These are phyloP conservation scores for Leptomonas seymouri DNA, from an alignment of 208 protist species.

Conservation along the genomic window DNA sequence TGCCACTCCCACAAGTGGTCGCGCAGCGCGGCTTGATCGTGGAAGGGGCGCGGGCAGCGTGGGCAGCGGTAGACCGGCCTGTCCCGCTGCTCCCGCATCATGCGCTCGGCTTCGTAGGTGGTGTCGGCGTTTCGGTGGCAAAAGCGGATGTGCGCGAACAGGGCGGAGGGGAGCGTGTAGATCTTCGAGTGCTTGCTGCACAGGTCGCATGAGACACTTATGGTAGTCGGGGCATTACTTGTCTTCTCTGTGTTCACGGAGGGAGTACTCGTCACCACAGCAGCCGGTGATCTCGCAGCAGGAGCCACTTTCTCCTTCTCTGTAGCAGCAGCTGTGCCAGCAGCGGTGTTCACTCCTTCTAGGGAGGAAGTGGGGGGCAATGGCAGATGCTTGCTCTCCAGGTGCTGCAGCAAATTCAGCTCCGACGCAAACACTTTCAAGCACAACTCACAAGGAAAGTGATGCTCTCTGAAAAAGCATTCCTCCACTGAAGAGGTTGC, in stretches of 20 bases:
- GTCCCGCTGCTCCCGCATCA: conserved; percentile 47
- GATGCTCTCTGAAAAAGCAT: conserved; percentile 33
- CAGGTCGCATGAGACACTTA: conserved; percentile 67
- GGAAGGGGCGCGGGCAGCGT: conserved; percentile 53
- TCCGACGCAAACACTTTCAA: conserved; percentile 52
- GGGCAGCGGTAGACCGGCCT: conserved; percentile 40
- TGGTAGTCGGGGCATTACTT: conserved; percentile 7
- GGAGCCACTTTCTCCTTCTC: not conserved
- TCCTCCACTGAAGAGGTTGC: not conserved
- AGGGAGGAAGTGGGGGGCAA: not conserved
- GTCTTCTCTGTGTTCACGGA: not conserved
- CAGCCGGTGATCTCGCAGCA: too few relatives aligned
- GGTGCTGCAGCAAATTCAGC: conserved; percentile 75
- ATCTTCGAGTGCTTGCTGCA: conserved; percentile 47
- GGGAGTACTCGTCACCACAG: not conserved
- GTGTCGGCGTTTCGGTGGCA: conserved; percentile 81
- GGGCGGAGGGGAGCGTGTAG: conserved; percentile 76
- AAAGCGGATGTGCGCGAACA: conserved; percentile 88
- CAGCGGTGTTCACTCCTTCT: not conserved
- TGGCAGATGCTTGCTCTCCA: conserved; percentile 55
- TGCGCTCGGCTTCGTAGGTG: conserved; percentile 71
- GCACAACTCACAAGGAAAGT: conserved; percentile 90
- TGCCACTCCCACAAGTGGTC: conserved; percentile 62
- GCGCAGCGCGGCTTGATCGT: conserved; percentile 29
- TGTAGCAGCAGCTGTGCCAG: not conserved